Base-by-base conservation (phyloP, 73 alveolate species). In the Uronychia binucleata region DNA sequence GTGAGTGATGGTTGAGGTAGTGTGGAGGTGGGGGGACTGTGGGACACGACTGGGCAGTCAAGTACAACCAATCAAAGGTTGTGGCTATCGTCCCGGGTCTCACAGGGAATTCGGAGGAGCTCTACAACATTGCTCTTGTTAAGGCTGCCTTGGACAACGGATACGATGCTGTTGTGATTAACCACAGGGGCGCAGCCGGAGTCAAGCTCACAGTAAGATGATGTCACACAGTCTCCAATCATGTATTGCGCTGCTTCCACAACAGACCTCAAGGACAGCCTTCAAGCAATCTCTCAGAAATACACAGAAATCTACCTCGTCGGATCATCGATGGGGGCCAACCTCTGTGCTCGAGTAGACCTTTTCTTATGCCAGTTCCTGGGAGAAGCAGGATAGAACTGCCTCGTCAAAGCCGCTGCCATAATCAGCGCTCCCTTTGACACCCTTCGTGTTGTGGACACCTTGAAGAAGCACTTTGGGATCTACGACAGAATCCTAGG, bases 321-420 rank as follows among this genome's bases (percentile, higher is more conserved):
- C 0, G 95, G 95, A 8, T 84, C 60, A 34, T 84, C 92, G 1
- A 57, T 90, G 87, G 95, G 95, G 35, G 95, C 92, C 5, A 85
- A 85, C 57, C 26, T 90, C 33, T 32, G 58, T 1, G 85, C 85
- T 0, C 84, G 83, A 46, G 32, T 67, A 67, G 26, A 26, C 14
- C 14, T 5, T 5, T 28, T 5, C 8, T 13, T 75, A 30, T 8
- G 25, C 32, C 5, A 75, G 81, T 85, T 77, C 79, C 28, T 90
- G 1, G 95, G 92, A 0, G 92, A 90, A 84, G 90, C 79, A 34
- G 67, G 82, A 1, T 84, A 67, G 0, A 28, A 58, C 5, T 77
- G 81, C 26, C 35, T 58, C 26, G 34, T 90, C 31, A 33, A 58
- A 57, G 90, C 90, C 26, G 95, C 95, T 46, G 79, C 82, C 46